Base-by-base conservation (phyloP, 2,329 filamentous ascomycete species). In the Hymenoscyphus occultus region DNA sequence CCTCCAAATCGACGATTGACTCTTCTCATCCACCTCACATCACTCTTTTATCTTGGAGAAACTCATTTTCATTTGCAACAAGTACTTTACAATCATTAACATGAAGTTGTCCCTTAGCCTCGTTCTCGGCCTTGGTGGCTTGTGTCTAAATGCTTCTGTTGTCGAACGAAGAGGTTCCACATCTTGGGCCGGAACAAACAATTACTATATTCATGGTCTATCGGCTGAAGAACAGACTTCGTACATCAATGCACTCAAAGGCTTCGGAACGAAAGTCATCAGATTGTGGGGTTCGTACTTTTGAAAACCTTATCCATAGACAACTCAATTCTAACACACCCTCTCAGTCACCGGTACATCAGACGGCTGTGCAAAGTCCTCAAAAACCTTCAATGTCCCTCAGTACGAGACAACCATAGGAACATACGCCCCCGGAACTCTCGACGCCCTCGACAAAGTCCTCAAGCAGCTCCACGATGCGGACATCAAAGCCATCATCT, bases 401-500 rank as follows among this genome's bases (percentile, higher is more conserved):
- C 31, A 42, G 42, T 64, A 56, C 35, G 62, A 64, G 40, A 56
- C 42, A 16, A 56, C 56, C 9, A 56, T 64, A n/a, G 62, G 62
- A 14, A 45, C 14, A 1, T 65, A 65, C 39, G n/a, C 42, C n/a
- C 48, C 22, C 14, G 12, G 3, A 28, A 61, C 51, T 3, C 56
- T 65, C 31, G 22, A 51, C 12, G 63, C 63, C 9, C 31, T 65
- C n/a, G 63, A 65, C 60, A 19, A 39, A 13, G 63, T 65, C 10
- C 59, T 65, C 10, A 31, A 39, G 6, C 51, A 62, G 19, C 39
- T 65, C 5, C 31, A 59, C 19, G n/a, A 51, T 16, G 56, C 39
- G 4, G 63, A 59, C 28, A 65, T 65, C 2, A 65, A 65, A 56
- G 63, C 59, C 19, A 65, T 65, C 54, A 62, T 65, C 56, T 62